Percentiles rank a stretch among this genome's conserved stretches.
These are phyloP conservation scores for Ophiostoma sp. DNA, from an alignment of 2,329 filamentous ascomycete species.

Conservation along the genomic window DNA sequence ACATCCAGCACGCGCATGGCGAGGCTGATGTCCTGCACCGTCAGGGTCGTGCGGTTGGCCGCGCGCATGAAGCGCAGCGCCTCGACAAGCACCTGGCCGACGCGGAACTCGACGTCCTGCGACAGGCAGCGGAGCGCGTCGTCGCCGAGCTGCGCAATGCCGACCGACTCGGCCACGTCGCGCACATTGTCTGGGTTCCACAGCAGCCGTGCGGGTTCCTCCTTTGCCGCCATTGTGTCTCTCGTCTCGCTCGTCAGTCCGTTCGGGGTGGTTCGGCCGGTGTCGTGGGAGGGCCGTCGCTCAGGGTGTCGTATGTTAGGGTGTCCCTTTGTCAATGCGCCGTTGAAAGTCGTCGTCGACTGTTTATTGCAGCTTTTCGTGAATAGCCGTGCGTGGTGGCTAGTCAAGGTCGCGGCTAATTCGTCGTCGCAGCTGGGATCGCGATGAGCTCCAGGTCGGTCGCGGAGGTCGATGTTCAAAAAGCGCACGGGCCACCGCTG, in stretches of 20 bases:
- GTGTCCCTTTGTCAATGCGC: too few species aligned
- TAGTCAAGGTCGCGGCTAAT: background rate
- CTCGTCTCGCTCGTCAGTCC: too few species aligned
- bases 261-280: too few species aligned
- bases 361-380: background rate
- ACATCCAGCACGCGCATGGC: constrained; percentile 83
- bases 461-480: constrained; percentile 1
- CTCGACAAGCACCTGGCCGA: constrained; percentile 89
- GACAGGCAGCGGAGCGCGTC: constrained; percentile 83
- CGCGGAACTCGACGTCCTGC: constrained; percentile 91
- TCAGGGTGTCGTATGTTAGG: too few species aligned
- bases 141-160: constrained; percentile 72
- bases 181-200: constrained; percentile 97
- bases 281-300: too few species aligned
- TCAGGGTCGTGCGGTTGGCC: constrained; percentile 76
- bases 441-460: background rate
- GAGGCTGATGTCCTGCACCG: constrained; percentile 81
- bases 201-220: constrained; percentile 44
- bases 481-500: constrained; percentile 1
- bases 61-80: constrained; percentile 95
- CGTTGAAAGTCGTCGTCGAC: too few species aligned
- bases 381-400: background rate
- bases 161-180: constrained; percentile 93
- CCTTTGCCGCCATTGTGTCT: constrained; percentile 18
- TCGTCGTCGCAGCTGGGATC: background rate